These are phyloP conservation scores for Oryza australiensis DNA, from an alignment of 176 grass and related monocot genomes.

Conservation along the genomic window DNA sequence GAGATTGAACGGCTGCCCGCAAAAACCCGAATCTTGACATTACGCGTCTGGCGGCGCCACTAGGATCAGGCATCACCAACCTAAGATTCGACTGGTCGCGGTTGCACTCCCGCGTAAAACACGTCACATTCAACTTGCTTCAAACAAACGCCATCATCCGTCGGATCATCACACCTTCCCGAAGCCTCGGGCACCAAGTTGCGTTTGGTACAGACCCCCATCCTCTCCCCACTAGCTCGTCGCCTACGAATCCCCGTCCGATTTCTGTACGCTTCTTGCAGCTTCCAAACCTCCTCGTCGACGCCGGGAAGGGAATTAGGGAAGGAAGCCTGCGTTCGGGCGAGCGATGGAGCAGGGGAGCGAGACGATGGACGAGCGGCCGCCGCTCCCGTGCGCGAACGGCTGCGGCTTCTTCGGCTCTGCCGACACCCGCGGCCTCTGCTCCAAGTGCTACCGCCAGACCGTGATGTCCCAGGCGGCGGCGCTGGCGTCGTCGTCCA, in stretches of 20 bases:
- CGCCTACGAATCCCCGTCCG: neutral
- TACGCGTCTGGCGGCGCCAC: neutral
- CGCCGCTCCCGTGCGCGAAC: slow-evolving; percentile 54
- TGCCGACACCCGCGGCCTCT: slow-evolving; percentile 51
- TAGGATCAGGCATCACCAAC: neutral
- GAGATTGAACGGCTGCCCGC: neutral
- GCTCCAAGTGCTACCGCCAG: slow-evolving; percentile 62
- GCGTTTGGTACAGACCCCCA: neutral
- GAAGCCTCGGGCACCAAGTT: slow-evolving; percentile 5
- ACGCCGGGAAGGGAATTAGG: too few relatives aligned
- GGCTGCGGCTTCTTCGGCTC: slow-evolving; percentile 76
- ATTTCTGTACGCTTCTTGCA: neutral
- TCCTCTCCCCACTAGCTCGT: neutral
- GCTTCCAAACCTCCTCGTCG: neutral
- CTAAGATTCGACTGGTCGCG: neutral
- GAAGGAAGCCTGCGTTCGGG: neutral
- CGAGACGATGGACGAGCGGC: slow-evolving; percentile 7
- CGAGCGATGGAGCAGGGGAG: slow-evolving; percentile 47
- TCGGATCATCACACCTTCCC: slow-evolving; percentile 4
- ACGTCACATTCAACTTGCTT: slow-evolving; percentile 4
- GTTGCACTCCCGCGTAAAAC: slow-evolving; percentile 6
- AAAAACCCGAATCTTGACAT: neutral
- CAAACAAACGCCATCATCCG: neutral
- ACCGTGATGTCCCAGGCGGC: neutral
- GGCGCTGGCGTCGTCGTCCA: neutral